Evolutionary conservation across 2,329 filamentous ascomycete genomes (phyloP), one percentile per base, ranked within the genome.

Genomic region (Diplodia scrobiculata): DNA sequence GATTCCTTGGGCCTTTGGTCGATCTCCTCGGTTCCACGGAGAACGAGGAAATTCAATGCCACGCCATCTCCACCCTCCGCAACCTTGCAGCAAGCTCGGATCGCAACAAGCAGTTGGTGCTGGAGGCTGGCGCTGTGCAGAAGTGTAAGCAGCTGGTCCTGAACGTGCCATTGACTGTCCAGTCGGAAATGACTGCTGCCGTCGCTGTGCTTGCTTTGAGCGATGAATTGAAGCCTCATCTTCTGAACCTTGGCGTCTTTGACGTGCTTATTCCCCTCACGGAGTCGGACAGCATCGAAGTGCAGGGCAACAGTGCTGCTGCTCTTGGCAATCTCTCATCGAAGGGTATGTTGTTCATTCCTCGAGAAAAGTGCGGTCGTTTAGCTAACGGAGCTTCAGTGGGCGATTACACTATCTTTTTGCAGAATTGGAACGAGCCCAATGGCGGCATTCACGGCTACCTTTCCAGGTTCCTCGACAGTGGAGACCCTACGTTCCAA

Each of bases 171-270:
- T 85, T 98, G 58, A 94, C 91, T 47, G 95, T 99, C 2, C 95
- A 99, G 77, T 97, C 93, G 1, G 95, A 99, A 78, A 99, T 99
- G 95, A 99, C 95, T 4, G 95, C 95, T n/a, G 95, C 95, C 1
- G 97, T 99, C 78, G 95, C 95, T 45, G 95, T 99, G 14, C 84
- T 99, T 69, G 95, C 95, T 19, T 82, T 99, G 62, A 97, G 94
- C 72, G 95, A 99, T 73, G 95, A 99, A 69, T 85, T 99, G 67
- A 99, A 99, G 80, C 87, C 91, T 4, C 91, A 96, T 74, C 84
- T 99, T 13, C 82, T 99, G 65, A 93, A 91, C 68, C 84, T 98
- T 1, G 95, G 94, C 25, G 94, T 99, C 0, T 98, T 98, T 74
- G 95, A 97, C 74, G 93, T 98, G 13, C 81, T 99, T 66, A 98